Conservation (phyloP, 805 yeast genomes). For the Candida sonorensis region DNA sequence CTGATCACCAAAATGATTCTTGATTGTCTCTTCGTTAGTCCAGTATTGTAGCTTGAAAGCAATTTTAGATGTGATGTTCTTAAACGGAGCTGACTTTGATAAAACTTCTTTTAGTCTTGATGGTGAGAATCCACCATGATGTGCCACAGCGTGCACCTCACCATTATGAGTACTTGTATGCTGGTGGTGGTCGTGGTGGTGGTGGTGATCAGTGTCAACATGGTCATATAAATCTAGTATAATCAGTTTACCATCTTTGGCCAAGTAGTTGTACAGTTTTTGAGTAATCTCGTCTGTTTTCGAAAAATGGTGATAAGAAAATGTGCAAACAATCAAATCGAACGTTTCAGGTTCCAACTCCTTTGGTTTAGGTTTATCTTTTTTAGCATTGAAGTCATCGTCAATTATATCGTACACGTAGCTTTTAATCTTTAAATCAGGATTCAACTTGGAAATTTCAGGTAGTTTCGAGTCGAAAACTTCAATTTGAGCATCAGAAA, state of each 20-base stretch:
- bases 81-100: background rate
- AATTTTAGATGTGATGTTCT: background rate
- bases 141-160: background rate
- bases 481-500: constrained; percentile 21
- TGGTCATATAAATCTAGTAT: constrained; percentile 29
- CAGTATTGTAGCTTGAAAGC: background rate
- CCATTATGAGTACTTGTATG: background rate
- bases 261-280: constrained; percentile 28
- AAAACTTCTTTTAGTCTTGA: background rate
- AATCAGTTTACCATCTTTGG: constrained; percentile 29
- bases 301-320: constrained; percentile 34
- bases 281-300: constrained; percentile 25
- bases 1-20: background rate
- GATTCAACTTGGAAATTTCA: constrained; percentile 12
- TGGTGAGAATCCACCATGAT: constrained; percentile 1
- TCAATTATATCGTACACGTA: constrained; percentile 12
- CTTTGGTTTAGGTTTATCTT: no score
- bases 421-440: constrained; percentile 5
- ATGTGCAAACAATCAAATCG: constrained; percentile 31
- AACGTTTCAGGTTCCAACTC: constrained; percentile 13
- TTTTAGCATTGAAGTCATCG: constrained; percentile 3
- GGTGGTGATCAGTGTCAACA: background rate
- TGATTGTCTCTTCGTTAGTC: background rate
- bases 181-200: background rate
- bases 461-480: constrained; percentile 13